Base-by-base conservation (phyloP, 2,329 filamentous ascomycete species). In the Thelonectria blattea region DNA sequence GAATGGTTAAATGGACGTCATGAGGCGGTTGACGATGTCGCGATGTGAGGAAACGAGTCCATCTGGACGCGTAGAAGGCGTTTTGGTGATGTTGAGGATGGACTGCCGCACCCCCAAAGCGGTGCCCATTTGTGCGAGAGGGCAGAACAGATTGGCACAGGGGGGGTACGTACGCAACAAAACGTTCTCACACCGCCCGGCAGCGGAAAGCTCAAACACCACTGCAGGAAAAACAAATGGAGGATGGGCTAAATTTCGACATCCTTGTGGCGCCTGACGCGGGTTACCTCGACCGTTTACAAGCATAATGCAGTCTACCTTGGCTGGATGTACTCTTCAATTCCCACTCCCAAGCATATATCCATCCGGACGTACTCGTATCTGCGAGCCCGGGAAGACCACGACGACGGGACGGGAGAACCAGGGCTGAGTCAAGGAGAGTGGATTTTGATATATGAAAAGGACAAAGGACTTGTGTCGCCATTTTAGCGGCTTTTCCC, bases 1-100 rank as follows among this genome's bases (percentile, higher is more conserved):
- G 79, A 85, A 41, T 91, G 86, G 81, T 74, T 89, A 63, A 79
- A 74, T 48, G 73, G 76, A 54, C 83, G 80, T 63, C 76, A 78
- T 53, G 73, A 71, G 22, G 34, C 65, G 43, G 78, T 81, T 49
- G 79, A 81, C 15, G 80, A 74, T 5, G 61, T 52, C 11, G 68
- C 47, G 12, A 50, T 72, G 39, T 74, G 62, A 69, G 20, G 27
- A n/a, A 8, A 17, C 37, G 22, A 3, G 27, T 7, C 5, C 22
- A 32, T 30, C n/a, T 12, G 27, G 20, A 24, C 15, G 22, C 14
- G 20, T 10, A 47, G 20, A 30, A 47, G 20, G 5, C n/a, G 43
- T 24, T 47, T 30, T 47, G 45, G 45, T 30, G 14, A 11, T 53
- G 57, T 52, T 61, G n/a, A 52, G 50, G 12, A 45, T 30, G 37